Evolutionary conservation across 495 filamentous ascomycete species (phyloP).

Genomic region (Lophium mytilinum): DNA sequence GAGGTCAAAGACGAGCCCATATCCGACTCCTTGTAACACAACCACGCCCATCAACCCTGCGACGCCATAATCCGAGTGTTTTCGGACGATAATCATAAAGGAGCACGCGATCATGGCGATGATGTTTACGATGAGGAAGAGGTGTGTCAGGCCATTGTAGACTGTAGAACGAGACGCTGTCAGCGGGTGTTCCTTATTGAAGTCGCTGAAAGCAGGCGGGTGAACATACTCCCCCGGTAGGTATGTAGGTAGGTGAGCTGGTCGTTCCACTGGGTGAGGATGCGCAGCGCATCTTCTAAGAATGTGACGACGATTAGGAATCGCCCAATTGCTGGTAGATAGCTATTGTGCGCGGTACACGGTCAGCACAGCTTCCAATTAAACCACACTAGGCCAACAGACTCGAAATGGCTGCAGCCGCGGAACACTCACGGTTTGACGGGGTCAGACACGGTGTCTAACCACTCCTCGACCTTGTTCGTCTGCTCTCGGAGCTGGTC

Average conservation of each 20-base stretch:
- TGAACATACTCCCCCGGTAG: slow-evolving; percentile 75
- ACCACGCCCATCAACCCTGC: slow-evolving; percentile 83
- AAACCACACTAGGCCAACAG: neutral
- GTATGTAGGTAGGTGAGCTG: slow-evolving; percentile 89
- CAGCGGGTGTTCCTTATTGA: slow-evolving; percentile 9
- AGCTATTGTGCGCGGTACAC: slow-evolving; percentile 43
- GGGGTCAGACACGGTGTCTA: slow-evolving; percentile 84
- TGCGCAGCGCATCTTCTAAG: slow-evolving; percentile 90
- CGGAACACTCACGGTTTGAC: slow-evolving; percentile 79
- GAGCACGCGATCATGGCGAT: slow-evolving; percentile 81
- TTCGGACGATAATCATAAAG: slow-evolving; percentile 78
- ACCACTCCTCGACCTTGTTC: slow-evolving; percentile 92
- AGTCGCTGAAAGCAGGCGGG: slow-evolving; percentile 4
- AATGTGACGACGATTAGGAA: slow-evolving; percentile 99
- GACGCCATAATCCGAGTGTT: slow-evolving; percentile 86
- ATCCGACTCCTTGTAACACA: slow-evolving; percentile 91
- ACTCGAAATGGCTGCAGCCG: neutral
- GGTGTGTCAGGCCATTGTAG: slow-evolving; percentile 79
- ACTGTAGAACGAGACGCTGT: slow-evolving; percentile 45
- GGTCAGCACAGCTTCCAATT: slow-evolving; percentile 6
- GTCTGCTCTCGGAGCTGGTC: slow-evolving; percentile 90
- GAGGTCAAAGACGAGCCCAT: slow-evolving; percentile 96
- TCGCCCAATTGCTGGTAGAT: slow-evolving; percentile 87
- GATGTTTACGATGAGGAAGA: slow-evolving; percentile 88
- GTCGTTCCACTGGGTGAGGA: slow-evolving; percentile 96